Evolutionary conservation across 805 yeast species (phyloP).

Genomic region (Ogataea salicorniae): DNA sequence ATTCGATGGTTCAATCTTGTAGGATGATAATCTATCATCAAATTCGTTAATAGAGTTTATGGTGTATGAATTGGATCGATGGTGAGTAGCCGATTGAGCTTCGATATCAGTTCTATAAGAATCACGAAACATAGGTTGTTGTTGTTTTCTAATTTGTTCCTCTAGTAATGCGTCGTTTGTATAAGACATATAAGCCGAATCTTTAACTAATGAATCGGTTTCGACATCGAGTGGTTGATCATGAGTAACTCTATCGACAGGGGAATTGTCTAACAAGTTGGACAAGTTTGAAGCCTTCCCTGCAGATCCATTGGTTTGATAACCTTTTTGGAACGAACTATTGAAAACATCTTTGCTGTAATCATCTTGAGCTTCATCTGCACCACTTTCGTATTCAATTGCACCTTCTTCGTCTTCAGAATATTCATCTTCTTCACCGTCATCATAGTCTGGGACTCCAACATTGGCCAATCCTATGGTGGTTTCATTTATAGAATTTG

Average conservation of each 20-base stretch:
- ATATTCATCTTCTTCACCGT: slow-evolving; percentile 9
- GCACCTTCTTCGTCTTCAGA: neutral
- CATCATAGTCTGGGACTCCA: slow-evolving; percentile 40
- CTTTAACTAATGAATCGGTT: neutral
- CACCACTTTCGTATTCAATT: neutral
- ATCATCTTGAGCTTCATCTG: slow-evolving; percentile 8
- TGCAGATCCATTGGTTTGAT: neutral
- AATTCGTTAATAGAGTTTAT: neutral
- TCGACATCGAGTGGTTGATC: neutral
- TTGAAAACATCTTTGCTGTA: neutral
- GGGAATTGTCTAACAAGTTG: neutral
- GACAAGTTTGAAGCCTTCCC: slow-evolving; percentile 1
- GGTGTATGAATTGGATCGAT: neutral
- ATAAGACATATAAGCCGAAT: neutral
- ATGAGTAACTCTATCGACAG: neutral
- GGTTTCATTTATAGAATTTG: slow-evolving; percentile 48
- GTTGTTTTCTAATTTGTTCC: slow-evolving; percentile 3
- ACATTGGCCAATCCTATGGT: slow-evolving; percentile 53
- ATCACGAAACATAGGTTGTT: neutral
- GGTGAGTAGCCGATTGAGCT: neutral
- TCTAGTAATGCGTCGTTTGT: neutral
- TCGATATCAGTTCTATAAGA: neutral
- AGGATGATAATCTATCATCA: neutral
- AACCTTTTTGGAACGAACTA: slow-evolving; percentile 2
- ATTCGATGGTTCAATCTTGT: neutral